Percentiles rank a stretch among this genome's conserved stretches.
phyloP scores from a whole-genome alignment of 306 rosid genomes.

The Cicer pinnatifidum region DNA sequence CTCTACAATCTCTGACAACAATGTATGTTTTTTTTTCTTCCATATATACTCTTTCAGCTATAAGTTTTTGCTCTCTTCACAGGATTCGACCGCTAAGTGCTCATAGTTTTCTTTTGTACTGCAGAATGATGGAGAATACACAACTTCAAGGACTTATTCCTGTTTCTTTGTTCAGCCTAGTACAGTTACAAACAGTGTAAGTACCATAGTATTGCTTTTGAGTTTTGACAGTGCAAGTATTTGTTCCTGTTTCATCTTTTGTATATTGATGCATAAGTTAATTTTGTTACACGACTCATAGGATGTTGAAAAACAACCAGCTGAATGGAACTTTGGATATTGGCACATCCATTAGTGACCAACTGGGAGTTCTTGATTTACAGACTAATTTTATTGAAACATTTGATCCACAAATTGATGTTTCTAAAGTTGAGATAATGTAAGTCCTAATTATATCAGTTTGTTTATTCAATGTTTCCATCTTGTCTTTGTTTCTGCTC shows the following conservation, averaged over 20 bases:
- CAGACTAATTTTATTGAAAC: slow-evolving; percentile 36
- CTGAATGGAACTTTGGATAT: slow-evolving; percentile 50
- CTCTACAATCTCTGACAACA: slow-evolving; percentile 54
- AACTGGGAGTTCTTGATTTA: slow-evolving; percentile 47
- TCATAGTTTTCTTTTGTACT: slow-evolving; percentile 21
- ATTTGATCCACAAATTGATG: slow-evolving; percentile 34
- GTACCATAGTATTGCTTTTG: slow-evolving; percentile 38
- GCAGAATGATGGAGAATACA: slow-evolving; percentile 64
- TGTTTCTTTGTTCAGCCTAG: slow-evolving; percentile 51
- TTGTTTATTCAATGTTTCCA: slow-evolving; percentile 18
- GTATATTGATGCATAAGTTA: slow-evolving; percentile 1
- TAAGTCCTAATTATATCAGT: slow-evolving; percentile 32
- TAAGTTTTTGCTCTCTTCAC: neutral
- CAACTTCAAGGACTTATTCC: slow-evolving; percentile 58
- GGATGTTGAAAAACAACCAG: slow-evolving; percentile 46
- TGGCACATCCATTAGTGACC: slow-evolving; percentile 44
- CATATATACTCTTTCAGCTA: neutral
- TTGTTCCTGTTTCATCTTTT: slow-evolving; percentile 19
- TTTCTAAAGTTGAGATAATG: slow-evolving; percentile 44
- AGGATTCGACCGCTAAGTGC: slow-evolving; percentile 38
- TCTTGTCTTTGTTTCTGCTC: slow-evolving; percentile 10
- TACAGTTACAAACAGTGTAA: slow-evolving; percentile 63
- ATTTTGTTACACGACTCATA: slow-evolving; percentile 16
- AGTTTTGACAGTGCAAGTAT: slow-evolving; percentile 6
- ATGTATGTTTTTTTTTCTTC: slow-evolving; percentile 55